Conservation (phyloP, 2,329 filamentous ascomycete species). For the Ramichloridium luteum region DNA sequence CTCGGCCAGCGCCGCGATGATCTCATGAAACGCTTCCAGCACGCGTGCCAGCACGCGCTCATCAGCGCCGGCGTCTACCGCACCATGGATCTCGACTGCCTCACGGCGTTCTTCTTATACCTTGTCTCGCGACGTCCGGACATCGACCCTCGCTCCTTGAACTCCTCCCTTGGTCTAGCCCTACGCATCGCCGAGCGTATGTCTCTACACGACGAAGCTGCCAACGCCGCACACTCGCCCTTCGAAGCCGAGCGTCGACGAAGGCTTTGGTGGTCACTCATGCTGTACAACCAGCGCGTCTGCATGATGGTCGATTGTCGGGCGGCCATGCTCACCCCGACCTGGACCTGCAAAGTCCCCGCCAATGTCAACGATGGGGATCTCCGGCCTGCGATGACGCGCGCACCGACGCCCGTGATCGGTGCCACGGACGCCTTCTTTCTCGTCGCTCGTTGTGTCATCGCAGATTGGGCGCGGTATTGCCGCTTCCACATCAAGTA, state of each 20-base stretch:
- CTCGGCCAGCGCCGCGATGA: constrained; percentile 3
- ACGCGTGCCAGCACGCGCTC: constrained; percentile 38
- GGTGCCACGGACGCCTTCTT: too few species aligned
- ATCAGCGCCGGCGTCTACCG: constrained; percentile 32
- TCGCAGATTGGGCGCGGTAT: too few species aligned
- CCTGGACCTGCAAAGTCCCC: too few species aligned
- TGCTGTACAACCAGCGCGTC: too few species aligned
- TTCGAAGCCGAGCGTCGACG: constrained; percentile 13
- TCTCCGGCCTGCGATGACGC: too few species aligned
- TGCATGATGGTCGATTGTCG: too few species aligned
- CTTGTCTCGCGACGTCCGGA: constrained; percentile 27
- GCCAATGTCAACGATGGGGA: too few species aligned
- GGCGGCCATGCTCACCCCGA: too few species aligned
- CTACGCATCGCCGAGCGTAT: constrained; percentile 12
- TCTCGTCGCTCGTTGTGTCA: too few species aligned
- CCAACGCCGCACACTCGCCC: constrained; percentile 3
- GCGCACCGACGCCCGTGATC: too few species aligned
- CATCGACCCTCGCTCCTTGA: constrained; percentile 5
- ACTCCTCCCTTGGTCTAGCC: constrained; percentile 9
- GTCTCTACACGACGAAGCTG: constrained; percentile 9
- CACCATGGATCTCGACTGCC: constrained; percentile 31
- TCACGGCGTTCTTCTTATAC: constrained; percentile 44
- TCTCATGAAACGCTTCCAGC: constrained; percentile 23
- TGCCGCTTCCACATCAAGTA: too few species aligned
- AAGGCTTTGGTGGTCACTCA: constrained; percentile 17